Percentiles rank a stretch among this genome's conserved stretches.
Evolutionary conservation across 2,329 filamentous ascomycete species (phyloP).

Genomic region (Exophiala phaeomuriformis): DNA sequence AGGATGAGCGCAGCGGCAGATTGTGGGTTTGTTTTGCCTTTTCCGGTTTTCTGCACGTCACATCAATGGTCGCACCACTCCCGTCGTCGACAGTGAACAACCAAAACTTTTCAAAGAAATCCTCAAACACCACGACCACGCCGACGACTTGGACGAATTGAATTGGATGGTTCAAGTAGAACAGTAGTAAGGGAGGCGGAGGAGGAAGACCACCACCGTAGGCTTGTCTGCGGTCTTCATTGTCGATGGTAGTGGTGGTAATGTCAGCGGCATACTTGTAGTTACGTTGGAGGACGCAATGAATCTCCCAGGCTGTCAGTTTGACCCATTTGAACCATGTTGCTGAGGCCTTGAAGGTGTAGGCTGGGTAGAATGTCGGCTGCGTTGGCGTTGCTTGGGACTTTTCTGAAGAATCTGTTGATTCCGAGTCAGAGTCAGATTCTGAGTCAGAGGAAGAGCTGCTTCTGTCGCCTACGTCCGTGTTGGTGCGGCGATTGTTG

Average conservation of each 20-base stretch:
- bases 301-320: slow-evolving; percentile 50
- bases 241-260: slow-evolving; percentile 2
- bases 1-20: too few relatives aligned
- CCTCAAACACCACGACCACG: slow-evolving; percentile 55
- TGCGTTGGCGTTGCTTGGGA: not conserved
- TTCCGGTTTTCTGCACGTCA: slow-evolving; percentile 40
- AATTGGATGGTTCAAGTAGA: slow-evolving; percentile 67
- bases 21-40: not conserved
- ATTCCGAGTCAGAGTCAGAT: not conserved
- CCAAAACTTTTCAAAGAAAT: slow-evolving; percentile 26
- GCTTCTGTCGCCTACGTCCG: too few relatives aligned
- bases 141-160: slow-evolving; percentile 67
- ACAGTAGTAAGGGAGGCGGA: slow-evolving; percentile 45
- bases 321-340: slow-evolving; percentile 59
- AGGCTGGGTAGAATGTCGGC: slow-evolving; percentile 48
- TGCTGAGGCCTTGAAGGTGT: slow-evolving; percentile 53
- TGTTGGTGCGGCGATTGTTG: too few relatives aligned
- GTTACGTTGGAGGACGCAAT: slow-evolving; percentile 27
- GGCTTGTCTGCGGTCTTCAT: not conserved
- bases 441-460: too few relatives aligned
- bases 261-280: slow-evolving; percentile 14
- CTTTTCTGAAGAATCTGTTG: not conserved
- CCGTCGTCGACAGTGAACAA: slow-evolving; percentile 55
- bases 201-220: not conserved
- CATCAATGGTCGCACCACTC: slow-evolving; percentile 52